A percentile compares a stretch with the other conserved stretches of the same genome.
Evolutionary conservation across 106 monocot genomes (phyloP).

Genomic region (Platanthera guangdongensis): DNA sequence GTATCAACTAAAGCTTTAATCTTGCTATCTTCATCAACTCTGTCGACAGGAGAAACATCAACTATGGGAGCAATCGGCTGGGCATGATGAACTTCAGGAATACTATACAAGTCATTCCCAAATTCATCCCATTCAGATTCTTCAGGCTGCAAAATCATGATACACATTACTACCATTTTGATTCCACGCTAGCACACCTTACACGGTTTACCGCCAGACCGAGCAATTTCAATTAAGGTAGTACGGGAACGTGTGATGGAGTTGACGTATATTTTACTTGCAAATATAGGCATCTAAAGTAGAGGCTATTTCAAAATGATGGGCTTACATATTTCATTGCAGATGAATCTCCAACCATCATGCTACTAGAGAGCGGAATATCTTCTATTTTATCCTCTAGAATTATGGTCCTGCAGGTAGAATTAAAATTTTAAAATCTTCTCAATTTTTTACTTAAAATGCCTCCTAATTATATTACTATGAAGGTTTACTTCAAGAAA

Average conservation of each 20-base stretch:
- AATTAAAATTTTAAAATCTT: constrained; percentile 9
- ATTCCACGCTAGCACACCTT: not conserved
- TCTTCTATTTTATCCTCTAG: constrained; percentile 50
- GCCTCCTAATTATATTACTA: not conserved
- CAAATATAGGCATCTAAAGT: not conserved
- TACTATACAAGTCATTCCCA: constrained; percentile 87
- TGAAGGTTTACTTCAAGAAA: not conserved
- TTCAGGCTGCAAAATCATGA: constrained; percentile 54
- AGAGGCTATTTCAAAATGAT: not conserved
- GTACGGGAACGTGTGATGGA: not conserved
- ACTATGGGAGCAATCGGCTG: constrained; percentile 34
- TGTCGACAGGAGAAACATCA: constrained; percentile 39
- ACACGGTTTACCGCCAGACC: not conserved
- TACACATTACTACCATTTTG: not conserved
- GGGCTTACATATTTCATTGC: constrained; percentile 66
- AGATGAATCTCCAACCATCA: constrained; percentile 43
- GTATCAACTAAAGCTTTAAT: constrained; percentile 87
- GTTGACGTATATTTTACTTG: not conserved
- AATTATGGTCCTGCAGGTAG: constrained; percentile 64
- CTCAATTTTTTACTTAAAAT: constrained; percentile 2
- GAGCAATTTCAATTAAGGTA: not conserved
- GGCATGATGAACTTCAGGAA: constrained; percentile 47
- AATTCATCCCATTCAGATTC: constrained; percentile 99
- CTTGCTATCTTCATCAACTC: constrained; percentile 87
- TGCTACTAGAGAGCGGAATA: constrained; percentile 30